A percentile compares a stretch with the other conserved stretches of the same genome.
phyloP scores from a whole-genome alignment of 768 basidiomycete genomes.

The Tricholoma matsutake region DNA sequence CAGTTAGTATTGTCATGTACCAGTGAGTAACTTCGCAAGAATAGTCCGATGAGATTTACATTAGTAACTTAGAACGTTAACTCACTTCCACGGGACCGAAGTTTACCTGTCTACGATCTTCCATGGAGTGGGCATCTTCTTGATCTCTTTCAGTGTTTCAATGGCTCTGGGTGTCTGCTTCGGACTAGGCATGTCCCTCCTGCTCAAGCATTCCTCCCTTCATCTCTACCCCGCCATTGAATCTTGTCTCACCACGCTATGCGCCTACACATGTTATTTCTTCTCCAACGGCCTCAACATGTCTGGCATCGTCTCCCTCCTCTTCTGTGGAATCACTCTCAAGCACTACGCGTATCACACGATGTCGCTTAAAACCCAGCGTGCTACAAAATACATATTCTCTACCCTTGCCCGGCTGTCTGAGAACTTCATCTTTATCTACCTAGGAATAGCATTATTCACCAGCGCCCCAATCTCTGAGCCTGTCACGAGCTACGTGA shows the following conservation, averaged over 20 bases:
- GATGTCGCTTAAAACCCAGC: constrained; percentile 93
- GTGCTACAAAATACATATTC: constrained; percentile 94
- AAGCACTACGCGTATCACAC: constrained; percentile 99
- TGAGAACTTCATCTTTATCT: constrained; percentile 99
- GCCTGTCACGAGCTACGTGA: constrained; percentile 81
- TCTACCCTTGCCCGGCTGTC: constrained; percentile 89
- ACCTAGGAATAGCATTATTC: constrained; percentile 96
- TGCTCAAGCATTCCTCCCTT: constrained; percentile 92
- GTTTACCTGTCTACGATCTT: constrained; percentile 87
- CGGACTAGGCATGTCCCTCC: constrained; percentile 85
- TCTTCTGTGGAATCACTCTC: constrained; percentile 98
- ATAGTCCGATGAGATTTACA: neutral
- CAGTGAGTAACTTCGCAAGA: constrained; percentile 64
- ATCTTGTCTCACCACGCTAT: constrained; percentile 91
- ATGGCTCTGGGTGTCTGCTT: constrained; percentile 93
- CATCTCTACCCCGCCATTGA: constrained; percentile 89
- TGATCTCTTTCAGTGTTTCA: constrained; percentile 91
- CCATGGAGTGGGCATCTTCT: constrained; percentile 96
- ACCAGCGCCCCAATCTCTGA: constrained; percentile 78
- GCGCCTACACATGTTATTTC: constrained; percentile 97
- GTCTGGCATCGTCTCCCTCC: constrained; percentile 95
- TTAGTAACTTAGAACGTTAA: constrained; percentile 63
- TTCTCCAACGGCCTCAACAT: constrained; percentile 95
- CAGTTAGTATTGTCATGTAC: constrained; percentile 99
- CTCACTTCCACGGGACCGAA: constrained; percentile 87